These are phyloP conservation scores for Galerina sulciceps DNA, from an alignment of 768 basidiomycete genomes.

Conservation along the genomic window DNA sequence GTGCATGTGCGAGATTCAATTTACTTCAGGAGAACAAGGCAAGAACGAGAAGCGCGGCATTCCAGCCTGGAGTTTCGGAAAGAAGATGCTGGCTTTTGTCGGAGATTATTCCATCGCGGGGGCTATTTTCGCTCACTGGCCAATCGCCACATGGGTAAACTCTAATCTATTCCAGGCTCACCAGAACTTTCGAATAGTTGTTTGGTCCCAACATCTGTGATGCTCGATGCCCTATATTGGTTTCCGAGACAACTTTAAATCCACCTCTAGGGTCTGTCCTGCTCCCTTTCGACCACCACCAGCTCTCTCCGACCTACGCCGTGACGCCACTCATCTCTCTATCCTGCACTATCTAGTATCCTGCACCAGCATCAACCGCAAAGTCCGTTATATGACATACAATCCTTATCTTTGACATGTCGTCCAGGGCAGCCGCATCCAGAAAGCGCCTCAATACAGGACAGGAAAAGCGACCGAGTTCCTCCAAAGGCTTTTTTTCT, in stretches of 20 bases:
- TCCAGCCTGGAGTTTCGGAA: too few relatives aligned
- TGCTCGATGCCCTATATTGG: conserved; percentile 5
- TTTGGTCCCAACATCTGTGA: conserved; percentile 4
- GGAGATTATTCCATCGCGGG: conserved; percentile 9
- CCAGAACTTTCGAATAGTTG: conserved; percentile 9
- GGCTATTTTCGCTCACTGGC: background rate
- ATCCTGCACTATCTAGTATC: background rate
- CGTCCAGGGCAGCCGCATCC: conserved; percentile 30
- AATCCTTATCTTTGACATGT: conserved; percentile 25
- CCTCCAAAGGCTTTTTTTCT: conserved; percentile 25
- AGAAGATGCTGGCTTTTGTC: background rate
- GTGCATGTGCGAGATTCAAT: too few relatives aligned
- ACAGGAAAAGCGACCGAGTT: conserved; percentile 18
- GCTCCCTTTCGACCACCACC: conserved; percentile 3
- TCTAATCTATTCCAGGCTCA: conserved; percentile 19
- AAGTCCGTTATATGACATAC: conserved; percentile 17
- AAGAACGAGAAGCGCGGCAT: too few relatives aligned
- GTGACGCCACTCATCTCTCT: background rate
- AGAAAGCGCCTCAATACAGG: conserved; percentile 24
- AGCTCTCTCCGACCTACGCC: background rate
- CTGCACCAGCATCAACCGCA: background rate
- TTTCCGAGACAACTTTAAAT: conserved; percentile 3
- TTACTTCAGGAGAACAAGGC: too few relatives aligned
- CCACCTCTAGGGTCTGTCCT: background rate
- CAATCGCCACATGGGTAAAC: conserved; percentile 16